phyloP scores from a whole-genome alignment of 305 asterid species.

The Stenogyne calaminthoides region DNA sequence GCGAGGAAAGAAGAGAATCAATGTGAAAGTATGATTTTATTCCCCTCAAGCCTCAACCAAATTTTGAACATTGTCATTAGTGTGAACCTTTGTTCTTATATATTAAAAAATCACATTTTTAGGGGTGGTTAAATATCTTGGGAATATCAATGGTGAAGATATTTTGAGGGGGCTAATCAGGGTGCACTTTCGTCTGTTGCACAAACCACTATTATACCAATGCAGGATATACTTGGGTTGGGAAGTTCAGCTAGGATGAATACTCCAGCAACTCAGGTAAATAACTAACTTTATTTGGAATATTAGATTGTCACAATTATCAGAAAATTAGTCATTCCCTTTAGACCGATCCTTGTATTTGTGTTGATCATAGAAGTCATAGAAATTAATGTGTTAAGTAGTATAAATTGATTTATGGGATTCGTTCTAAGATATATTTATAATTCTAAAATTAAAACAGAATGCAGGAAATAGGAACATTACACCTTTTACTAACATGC shows the following conservation, averaged over 20 bases:
- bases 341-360: neutral
- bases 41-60: slow-evolving; percentile 13
- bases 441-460: neutral
- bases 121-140: slow-evolving; percentile 88
- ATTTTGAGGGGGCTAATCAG: slow-evolving; percentile 83
- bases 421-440: neutral
- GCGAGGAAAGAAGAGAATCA: slow-evolving; percentile 81
- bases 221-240: slow-evolving; percentile 91
- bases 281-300: neutral
- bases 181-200: slow-evolving; percentile 89
- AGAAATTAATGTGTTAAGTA: neutral
- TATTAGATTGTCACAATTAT: neutral
- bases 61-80: neutral
- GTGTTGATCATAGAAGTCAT: neutral
- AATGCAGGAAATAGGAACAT: neutral
- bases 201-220: slow-evolving; percentile 82
- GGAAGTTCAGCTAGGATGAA: slow-evolving; percentile 96
- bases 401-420: neutral
- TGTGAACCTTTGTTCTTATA: slow-evolving; percentile 25
- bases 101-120: slow-evolving; percentile 19
- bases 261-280: slow-evolving; percentile 92
- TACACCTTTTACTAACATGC: neutral
- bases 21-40: slow-evolving; percentile 54
- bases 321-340: neutral
- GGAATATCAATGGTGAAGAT: slow-evolving; percentile 57